A percentile compares a stretch with the other conserved stretches of the same genome.
Evolutionary conservation across 805 yeast genomes (phyloP).

Genomic region (Metschnikowia kunwiensis): DNA sequence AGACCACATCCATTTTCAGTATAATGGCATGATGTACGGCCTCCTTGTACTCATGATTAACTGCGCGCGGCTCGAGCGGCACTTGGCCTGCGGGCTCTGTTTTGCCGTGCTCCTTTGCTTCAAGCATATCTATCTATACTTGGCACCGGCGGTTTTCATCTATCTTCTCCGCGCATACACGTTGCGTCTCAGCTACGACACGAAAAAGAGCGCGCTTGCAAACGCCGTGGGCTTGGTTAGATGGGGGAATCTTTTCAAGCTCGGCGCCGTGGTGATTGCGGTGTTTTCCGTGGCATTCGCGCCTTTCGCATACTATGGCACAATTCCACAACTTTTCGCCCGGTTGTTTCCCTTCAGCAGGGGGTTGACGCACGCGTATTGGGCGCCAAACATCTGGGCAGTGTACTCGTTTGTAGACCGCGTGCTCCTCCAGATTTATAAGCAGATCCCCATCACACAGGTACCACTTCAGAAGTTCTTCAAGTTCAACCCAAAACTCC

Average conservation of each 20-base stretch:
- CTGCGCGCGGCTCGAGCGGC: constrained; percentile 57
- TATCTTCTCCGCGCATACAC: constrained; percentile 74
- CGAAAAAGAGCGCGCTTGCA: constrained; percentile 22
- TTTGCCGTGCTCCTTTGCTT: constrained; percentile 82
- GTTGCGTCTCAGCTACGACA: constrained; percentile 40
- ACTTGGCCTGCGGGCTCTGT: constrained; percentile 60
- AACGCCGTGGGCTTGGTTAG: constrained; percentile 38
- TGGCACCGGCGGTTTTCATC: constrained; percentile 91
- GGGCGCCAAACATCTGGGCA: constrained; percentile 99
- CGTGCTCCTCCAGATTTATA: constrained; percentile 49
- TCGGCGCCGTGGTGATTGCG: constrained; percentile 59
- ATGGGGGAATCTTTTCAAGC: constrained; percentile 57
- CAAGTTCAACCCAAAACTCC: constrained; percentile 44
- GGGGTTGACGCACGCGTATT: constrained; percentile 95
- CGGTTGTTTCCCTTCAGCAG: constrained; percentile 91
- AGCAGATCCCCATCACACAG: constrained; percentile 31
- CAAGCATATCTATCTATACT: constrained; percentile 87
- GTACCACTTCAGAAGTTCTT: constrained; percentile 30
- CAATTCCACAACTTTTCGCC: constrained; percentile 58
- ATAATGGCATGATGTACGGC: constrained; percentile 92
- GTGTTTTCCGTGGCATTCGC: constrained; percentile 70
- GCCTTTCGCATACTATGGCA: constrained; percentile 66
- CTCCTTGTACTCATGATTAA: constrained; percentile 70
- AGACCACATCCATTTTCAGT: constrained; percentile 96
- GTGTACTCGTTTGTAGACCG: constrained; percentile 82